phyloP scores from a whole-genome alignment of 345 rosid genomes.

The Citrus unshiu region DNA sequence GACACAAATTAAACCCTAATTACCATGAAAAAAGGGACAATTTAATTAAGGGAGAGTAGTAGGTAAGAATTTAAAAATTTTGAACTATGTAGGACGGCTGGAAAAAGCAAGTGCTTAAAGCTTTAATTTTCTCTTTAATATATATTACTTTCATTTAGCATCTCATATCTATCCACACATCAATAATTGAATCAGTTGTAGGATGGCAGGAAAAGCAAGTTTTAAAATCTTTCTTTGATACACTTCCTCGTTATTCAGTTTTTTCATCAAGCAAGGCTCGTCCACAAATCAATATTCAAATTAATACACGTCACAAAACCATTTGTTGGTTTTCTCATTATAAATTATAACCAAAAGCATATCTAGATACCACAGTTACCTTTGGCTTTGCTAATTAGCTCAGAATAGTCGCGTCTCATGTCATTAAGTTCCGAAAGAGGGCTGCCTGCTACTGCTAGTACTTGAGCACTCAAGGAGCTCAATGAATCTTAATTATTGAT shows the following conservation, averaged over 20 bases:
- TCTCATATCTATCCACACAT: too few species aligned
- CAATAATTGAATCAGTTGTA: constrained; percentile 5
- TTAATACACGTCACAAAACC: neutral
- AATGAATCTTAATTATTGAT: too few species aligned
- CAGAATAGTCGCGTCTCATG: too few species aligned
- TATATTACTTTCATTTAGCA: too few species aligned
- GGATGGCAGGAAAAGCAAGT: constrained; percentile 16
- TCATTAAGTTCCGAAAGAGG: too few species aligned
- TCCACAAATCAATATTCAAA: neutral
- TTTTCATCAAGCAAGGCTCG: constrained; percentile 15
- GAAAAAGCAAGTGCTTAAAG: neutral
- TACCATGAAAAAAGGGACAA: neutral
- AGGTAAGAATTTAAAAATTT: constrained; percentile 14
- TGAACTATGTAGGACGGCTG: neutral
- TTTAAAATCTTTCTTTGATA: neutral
- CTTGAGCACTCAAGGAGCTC: too few species aligned
- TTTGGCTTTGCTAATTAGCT: too few species aligned
- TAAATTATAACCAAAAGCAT: neutral
- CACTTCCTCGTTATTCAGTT: constrained; percentile 6
- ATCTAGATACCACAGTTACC: too few species aligned
- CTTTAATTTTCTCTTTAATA: neutral
- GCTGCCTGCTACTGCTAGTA: too few species aligned
- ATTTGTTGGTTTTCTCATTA: neutral
- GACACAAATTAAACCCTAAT: constrained; percentile 2
- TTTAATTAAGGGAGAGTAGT: neutral